Conservation (phyloP, 2,329 filamentous ascomycete species). For the Xylariaceae sp. region DNA sequence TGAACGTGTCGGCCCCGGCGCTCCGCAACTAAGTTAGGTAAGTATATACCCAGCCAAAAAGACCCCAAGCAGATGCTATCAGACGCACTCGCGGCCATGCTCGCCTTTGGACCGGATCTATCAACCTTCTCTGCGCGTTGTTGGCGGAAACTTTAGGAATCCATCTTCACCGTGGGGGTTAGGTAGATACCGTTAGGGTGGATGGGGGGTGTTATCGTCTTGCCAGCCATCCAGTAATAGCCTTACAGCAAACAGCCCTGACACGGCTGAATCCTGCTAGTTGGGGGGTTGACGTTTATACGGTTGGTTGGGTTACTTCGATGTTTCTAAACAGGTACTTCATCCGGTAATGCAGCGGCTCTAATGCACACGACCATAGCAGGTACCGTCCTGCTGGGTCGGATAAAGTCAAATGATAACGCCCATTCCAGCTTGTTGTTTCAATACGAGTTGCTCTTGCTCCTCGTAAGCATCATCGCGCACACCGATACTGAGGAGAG, state of each 20-base stretch:
- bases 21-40: constrained; percentile 2
- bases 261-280: not conserved
- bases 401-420: constrained; percentile 10
- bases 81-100: not conserved
- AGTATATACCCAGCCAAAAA: not conserved
- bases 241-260: not conserved
- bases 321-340: constrained; percentile 14
- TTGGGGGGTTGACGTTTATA: not conserved
- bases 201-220: too few relatives aligned
- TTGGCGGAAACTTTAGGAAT: not conserved
- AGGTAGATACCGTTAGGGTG: not conserved
- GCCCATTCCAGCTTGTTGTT: constrained; percentile 1
- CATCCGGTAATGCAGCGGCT: constrained; percentile 12
- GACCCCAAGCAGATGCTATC: not conserved
- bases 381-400: constrained; percentile 23
- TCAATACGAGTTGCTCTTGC: not conserved
- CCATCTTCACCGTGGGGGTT: not conserved
- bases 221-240: too few relatives aligned
- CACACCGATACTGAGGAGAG: not conserved
- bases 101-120: not conserved
- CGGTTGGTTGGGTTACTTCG: constrained; percentile 13
- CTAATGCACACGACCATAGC: constrained; percentile 13
- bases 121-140: not conserved
- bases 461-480: not conserved
- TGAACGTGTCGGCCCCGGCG: not conserved